These are phyloP conservation scores for Phialemoniopsis sp. DNA, from an alignment of 2,329 filamentous ascomycete species.

Conservation along the genomic window DNA sequence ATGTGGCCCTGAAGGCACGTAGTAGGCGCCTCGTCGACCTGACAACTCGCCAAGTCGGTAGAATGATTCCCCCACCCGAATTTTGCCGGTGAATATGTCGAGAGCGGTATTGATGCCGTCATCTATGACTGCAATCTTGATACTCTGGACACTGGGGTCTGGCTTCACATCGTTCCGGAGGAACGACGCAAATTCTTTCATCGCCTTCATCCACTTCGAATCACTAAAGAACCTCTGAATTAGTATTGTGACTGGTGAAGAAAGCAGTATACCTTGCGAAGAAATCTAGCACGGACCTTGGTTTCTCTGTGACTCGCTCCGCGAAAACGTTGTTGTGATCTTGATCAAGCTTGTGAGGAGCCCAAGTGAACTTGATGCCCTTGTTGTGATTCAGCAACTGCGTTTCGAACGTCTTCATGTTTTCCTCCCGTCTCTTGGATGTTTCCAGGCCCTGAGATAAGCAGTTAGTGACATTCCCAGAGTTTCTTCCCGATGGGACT, in stretches of 20 bases:
- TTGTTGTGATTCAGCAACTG: neutral
- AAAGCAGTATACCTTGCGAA: too few species aligned
- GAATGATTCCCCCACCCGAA: slow-evolving; percentile 7
- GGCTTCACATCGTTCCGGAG: neutral
- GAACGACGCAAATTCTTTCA: slow-evolving; percentile 3
- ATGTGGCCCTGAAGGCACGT: slow-evolving; percentile 5
- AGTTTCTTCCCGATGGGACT: too few species aligned
- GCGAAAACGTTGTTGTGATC: neutral
- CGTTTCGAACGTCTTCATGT: slow-evolving; percentile 1
- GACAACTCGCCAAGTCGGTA: slow-evolving; percentile 2
- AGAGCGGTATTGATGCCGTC: slow-evolving; percentile 6
- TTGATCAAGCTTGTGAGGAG: neutral
- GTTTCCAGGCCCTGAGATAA: neutral
- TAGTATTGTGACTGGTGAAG: too few species aligned
- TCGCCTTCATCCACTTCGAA: slow-evolving; percentile 4
- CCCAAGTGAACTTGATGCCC: neutral
- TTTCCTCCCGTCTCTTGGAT: neutral
- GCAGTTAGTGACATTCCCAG: neutral
- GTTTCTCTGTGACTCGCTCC: neutral
- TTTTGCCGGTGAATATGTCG: slow-evolving; percentile 4
- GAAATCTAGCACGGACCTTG: slow-evolving; percentile 4
- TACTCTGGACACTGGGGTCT: neutral
- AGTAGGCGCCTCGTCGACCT: slow-evolving; percentile 4
- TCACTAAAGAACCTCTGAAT: too few species aligned
- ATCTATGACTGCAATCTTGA: slow-evolving; percentile 7